phyloP scores from a whole-genome alignment of 2,329 filamentous ascomycete genomes.

The Diaporthe sp. region DNA sequence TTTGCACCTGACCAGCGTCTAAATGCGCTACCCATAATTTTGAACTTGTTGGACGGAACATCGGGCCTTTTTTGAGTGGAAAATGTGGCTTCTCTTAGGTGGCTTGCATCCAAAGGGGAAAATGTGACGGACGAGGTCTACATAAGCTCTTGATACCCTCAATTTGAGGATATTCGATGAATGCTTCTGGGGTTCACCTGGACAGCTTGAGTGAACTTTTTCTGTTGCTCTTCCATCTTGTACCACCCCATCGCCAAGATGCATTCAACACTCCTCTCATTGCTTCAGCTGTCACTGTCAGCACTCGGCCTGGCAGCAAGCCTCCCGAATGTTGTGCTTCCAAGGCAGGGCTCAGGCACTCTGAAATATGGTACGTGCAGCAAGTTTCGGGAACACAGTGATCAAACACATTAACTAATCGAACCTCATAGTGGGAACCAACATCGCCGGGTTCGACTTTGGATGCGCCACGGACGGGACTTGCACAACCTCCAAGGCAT shows the following conservation, averaged over 20 bases:
- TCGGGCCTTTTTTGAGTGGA: not conserved
- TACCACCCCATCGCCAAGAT: not conserved
- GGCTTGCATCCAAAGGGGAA: not conserved
- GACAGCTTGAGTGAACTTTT: not conserved
- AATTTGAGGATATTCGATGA: too few relatives aligned
- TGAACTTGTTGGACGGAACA: not conserved
- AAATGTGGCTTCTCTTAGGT: not conserved
- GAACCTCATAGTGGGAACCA: constrained; percentile 49
- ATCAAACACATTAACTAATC: not conserved
- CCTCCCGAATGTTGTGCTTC: constrained; percentile 7
- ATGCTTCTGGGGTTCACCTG: too few relatives aligned
- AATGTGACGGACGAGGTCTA: not conserved
- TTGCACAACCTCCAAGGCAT: constrained; percentile 50
- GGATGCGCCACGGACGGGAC: constrained; percentile 58
- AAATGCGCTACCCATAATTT: not conserved
- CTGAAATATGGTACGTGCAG: not conserved
- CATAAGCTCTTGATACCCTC: not conserved
- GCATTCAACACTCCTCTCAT: not conserved
- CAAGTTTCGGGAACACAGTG: not conserved
- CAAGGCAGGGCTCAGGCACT: constrained; percentile 22
- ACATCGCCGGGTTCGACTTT: constrained; percentile 64
- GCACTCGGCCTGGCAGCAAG: constrained; percentile 27
- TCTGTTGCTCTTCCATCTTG: not conserved
- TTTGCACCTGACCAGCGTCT: not conserved
- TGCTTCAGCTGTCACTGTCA: constrained; percentile 17